These are phyloP conservation scores for Fraxinus greggii DNA, from an alignment of 305 asterid species.

Conservation along the genomic window DNA sequence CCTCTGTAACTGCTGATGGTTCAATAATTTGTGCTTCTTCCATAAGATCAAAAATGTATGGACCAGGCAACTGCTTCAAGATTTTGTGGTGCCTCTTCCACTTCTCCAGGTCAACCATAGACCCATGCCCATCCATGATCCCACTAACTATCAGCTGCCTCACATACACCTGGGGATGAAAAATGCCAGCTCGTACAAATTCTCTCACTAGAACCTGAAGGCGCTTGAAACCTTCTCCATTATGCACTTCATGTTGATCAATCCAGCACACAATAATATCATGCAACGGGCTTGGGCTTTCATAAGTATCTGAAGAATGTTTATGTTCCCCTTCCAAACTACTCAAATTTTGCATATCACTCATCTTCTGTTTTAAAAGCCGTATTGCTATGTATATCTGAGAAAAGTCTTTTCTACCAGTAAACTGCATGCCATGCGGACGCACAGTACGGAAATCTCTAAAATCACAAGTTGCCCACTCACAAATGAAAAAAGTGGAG, in stretches of 20 bases:
- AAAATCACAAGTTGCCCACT: constrained; percentile 97
- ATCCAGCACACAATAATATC: constrained; percentile 93
- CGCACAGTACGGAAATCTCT: constrained; percentile 74
- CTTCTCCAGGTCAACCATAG: constrained; percentile 54
- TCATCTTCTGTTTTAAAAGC: constrained; percentile 77
- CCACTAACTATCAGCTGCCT: constrained; percentile 97
- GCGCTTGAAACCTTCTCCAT: constrained; percentile 72
- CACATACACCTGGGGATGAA: constrained; percentile 85
- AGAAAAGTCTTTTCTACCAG: constrained; percentile 83
- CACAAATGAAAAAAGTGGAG: constrained; percentile 85
- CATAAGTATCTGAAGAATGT: constrained; percentile 52
- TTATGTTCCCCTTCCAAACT: constrained; percentile 36
- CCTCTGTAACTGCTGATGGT: constrained; percentile 50
- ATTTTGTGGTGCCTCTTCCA: constrained; percentile 78
- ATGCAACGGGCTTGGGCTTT: constrained; percentile 88
- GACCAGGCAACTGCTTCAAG: constrained; percentile 83
- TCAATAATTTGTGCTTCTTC: constrained; percentile 67
- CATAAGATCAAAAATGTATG: constrained; percentile 58
- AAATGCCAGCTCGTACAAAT: constrained; percentile 71
- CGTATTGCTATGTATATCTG: constrained; percentile 75
- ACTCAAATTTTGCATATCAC: constrained; percentile 42
- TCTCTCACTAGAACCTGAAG: constrained; percentile 77
- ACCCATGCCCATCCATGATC: constrained; percentile 68
- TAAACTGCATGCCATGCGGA: constrained; percentile 70
- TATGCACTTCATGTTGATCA: constrained; percentile 95